These are phyloP conservation scores for Auricularia sp. DNA, from an alignment of 768 basidiomycete species.

Conservation along the genomic window DNA sequence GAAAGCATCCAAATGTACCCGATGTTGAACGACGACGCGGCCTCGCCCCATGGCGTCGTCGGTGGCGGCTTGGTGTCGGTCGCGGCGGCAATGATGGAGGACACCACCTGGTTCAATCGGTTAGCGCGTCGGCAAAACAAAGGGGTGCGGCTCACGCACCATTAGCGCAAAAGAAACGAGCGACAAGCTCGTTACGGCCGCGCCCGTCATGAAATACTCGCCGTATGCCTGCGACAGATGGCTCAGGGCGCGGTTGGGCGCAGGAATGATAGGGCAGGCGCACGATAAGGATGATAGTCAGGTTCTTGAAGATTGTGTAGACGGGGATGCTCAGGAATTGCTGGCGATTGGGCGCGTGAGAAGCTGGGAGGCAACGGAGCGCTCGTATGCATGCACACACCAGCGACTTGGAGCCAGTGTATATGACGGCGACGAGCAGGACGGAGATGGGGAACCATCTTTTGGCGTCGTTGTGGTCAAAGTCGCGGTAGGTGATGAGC, in stretches of 20 bases:
- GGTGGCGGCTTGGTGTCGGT: constrained; percentile 48
- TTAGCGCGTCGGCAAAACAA: background rate
- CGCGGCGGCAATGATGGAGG: constrained; percentile 96
- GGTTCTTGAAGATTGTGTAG: constrained; percentile 98
- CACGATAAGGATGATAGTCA: constrained; percentile 98
- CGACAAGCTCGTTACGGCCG: constrained; percentile 76
- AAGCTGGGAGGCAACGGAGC: background rate
- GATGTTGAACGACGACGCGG: constrained; percentile 48
- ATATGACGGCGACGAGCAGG: constrained; percentile 87
- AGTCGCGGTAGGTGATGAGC: constrained; percentile 75
- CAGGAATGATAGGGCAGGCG: constrained; percentile 15
- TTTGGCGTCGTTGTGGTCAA: constrained; percentile 75
- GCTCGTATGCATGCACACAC: constrained; percentile 37
- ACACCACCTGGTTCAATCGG: constrained; percentile 52
- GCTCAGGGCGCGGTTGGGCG: constrained; percentile 3
- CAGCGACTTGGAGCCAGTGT: constrained; percentile 94
- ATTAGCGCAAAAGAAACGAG: constrained; percentile 86
- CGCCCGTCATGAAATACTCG: constrained; percentile 94
- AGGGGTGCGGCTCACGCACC: constrained; percentile 34
- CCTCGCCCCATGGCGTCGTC: constrained; percentile 22
- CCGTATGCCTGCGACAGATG: constrained; percentile 68
- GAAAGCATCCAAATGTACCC: constrained; percentile 96
- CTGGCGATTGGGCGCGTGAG: constrained; percentile 28
- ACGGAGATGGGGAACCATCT: constrained; percentile 93
- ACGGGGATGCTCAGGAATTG: constrained; percentile 96